Base-by-base conservation (phyloP, 2,329 filamentous ascomycete species). In the Trichophyton rubrum region DNA sequence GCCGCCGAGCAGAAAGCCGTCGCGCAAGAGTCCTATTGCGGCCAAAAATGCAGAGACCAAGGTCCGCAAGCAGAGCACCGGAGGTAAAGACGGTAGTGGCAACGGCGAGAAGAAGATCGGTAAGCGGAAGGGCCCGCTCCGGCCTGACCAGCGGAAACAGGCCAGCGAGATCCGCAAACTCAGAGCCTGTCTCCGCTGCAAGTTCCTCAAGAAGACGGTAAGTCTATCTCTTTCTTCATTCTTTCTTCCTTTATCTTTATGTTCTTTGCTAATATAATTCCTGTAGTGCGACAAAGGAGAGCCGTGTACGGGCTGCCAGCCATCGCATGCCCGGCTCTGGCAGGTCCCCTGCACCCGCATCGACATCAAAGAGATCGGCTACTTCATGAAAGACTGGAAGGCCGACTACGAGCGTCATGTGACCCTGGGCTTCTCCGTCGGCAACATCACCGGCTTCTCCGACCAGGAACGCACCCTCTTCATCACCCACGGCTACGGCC, bases 301-400 rank as follows among this genome's bases (percentile, higher is more conserved):
- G 78, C 92, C 92, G 61, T 97, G 92, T 75, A 88, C 87, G 68
- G 92, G 92, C 56, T 97, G 92, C 78, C 89, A 96, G 77, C 92
- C 92, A 58, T 95, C 91, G 20, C 92, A 97, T 74, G 92, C 92
- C 64, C 86, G 92, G 65, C 81, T 97, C 59, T 97, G 92, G 92
- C 91, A 96, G 77, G 92, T 97, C 51, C 92, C 92, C 63, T 97
- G 92, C 80, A 97, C 92, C 45, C 88, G 92, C 64, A 96, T 96
- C 70, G 92, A 96, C 74, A 97, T 97, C 80, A 96, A 96, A 82
- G 92, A 97, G 69, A 95, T 97, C 69, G 89, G 85, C 49, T 96
- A 95, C 75, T 97, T 97, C 80, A 93, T 96, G 89, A 96, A 96
- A 80, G 92, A 96, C 75, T 97, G 91, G 91, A 95, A 92, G 77